These are phyloP conservation scores for Epichloe gansuensis DNA, from an alignment of 2,329 filamentous ascomycete genomes.

Conservation along the genomic window DNA sequence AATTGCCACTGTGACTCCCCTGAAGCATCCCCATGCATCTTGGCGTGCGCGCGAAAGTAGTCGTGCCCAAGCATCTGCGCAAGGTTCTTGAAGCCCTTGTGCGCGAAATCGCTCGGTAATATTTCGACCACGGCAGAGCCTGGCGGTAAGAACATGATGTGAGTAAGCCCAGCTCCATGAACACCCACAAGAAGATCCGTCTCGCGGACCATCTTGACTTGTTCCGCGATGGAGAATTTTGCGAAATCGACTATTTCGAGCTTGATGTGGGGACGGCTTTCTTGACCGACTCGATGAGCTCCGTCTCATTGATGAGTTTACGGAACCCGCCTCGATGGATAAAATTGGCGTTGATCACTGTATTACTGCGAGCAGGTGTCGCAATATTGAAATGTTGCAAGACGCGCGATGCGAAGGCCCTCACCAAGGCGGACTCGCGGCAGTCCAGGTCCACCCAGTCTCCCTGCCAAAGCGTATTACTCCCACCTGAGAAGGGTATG, in stretches of 20 bases:
- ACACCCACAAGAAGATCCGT: slow-evolving; percentile 31
- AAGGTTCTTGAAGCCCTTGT: slow-evolving; percentile 26
- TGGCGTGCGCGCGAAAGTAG: slow-evolving; percentile 27
- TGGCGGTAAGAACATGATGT: slow-evolving; percentile 27
- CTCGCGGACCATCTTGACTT: slow-evolving; percentile 21
- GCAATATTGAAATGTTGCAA: slow-evolving; percentile 17
- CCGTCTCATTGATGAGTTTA: slow-evolving; percentile 17
- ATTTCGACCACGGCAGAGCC: slow-evolving; percentile 29
- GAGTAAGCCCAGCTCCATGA: slow-evolving; percentile 31
- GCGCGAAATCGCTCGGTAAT: slow-evolving; percentile 16
- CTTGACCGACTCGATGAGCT: slow-evolving; percentile 16
- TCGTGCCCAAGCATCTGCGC: slow-evolving; percentile 23
- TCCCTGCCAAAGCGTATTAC: slow-evolving; percentile 30
- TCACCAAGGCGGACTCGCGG: slow-evolving; percentile 10
- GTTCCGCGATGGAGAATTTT: slow-evolving; percentile 22
- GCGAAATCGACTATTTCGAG: slow-evolving; percentile 26
- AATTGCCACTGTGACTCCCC: slow-evolving; percentile 1
- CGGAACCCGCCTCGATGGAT: slow-evolving; percentile 22
- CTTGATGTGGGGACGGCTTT: slow-evolving; percentile 14
- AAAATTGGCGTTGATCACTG: slow-evolving; percentile 20
- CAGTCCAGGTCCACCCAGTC: slow-evolving; percentile 24
- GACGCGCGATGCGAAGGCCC: slow-evolving; percentile 21
- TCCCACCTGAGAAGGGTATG: slow-evolving; percentile 26
- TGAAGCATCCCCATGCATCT: neutral
- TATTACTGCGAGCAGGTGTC: slow-evolving; percentile 1